Conservation (phyloP, 129 eudicot genomes). For the Arctium lappa region DNA sequence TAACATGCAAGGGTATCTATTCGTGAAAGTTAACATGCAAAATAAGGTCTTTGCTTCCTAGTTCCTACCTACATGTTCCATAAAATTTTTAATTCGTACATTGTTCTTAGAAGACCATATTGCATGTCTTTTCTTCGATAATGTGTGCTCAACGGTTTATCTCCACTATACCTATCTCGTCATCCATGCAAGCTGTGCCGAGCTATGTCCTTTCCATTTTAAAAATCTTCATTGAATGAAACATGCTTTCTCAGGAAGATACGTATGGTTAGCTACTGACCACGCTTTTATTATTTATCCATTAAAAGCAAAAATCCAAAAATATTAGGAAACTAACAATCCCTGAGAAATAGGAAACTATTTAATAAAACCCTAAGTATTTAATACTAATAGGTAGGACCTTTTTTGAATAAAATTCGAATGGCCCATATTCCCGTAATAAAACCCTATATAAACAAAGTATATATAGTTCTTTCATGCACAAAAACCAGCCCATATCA, state of each 20-base stretch:
- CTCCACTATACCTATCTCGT: too few relatives aligned
- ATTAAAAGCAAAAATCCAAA: not conserved
- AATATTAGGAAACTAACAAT: not conserved
- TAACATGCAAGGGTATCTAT: not conserved
- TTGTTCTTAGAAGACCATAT: not conserved
- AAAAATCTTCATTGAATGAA: not conserved
- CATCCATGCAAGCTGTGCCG: not conserved
- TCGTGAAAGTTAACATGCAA: not conserved
- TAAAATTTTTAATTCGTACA: not conserved
- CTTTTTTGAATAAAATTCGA: not conserved
- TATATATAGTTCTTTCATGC: not conserved
- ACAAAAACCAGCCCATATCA: not conserved
- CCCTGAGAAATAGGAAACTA: not conserved
- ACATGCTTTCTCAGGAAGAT: not conserved
- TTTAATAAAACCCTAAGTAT: not conserved
- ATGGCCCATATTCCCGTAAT: not conserved
- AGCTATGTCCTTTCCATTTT: not conserved
- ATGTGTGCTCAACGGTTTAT: not conserved
- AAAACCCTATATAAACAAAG: not conserved
- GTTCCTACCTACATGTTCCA: not conserved
- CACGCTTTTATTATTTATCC: not conserved
- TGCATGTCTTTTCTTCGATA: not conserved
- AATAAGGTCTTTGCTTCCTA: not conserved
- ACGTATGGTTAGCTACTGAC: not conserved
- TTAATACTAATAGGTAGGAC: not conserved